phyloP scores from a whole-genome alignment of 2,329 filamentous ascomycete genomes.

The Ophiobolus disseminans region DNA sequence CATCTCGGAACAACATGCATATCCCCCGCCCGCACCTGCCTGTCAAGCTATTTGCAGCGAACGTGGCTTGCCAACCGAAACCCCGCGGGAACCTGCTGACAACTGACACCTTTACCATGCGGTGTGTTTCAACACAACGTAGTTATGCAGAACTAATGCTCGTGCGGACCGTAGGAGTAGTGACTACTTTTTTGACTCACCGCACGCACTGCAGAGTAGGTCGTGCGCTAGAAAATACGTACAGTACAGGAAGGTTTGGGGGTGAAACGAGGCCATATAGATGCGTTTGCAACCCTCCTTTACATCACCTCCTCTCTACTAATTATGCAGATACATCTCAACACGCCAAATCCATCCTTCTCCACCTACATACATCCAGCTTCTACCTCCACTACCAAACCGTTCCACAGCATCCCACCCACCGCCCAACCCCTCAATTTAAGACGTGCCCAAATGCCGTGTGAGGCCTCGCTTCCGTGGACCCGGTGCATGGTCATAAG shows the following conservation, averaged over 20 bases:
- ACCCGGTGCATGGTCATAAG: conserved; percentile 20
- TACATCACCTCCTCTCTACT: too few species aligned
- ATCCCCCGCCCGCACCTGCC: neutral
- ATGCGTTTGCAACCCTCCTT: too few species aligned
- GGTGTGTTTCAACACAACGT: too few species aligned
- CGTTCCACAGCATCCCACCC: neutral
- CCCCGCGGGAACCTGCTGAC: too few species aligned
- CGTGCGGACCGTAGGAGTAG: neutral
- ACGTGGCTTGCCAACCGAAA: neutral
- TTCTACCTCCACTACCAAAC: conserved; percentile 2
- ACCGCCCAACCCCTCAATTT: conserved; percentile 6
- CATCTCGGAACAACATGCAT: conserved; percentile 12
- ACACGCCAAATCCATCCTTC: too few species aligned
- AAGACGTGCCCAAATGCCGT: conserved; percentile 6
- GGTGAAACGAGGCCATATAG: too few species aligned
- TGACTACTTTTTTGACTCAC: too few species aligned
- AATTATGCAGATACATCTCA: too few species aligned
- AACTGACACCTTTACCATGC: too few species aligned
- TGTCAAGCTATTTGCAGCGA: conserved; percentile 7
- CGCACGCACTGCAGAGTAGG: neutral
- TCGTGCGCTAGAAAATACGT: neutral
- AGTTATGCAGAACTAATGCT: neutral
- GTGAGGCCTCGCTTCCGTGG: conserved; percentile 14
- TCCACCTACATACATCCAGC: neutral
- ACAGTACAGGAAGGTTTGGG: neutral